phyloP scores from a whole-genome alignment of 257 asterid species.

The Gardenia jasminoides region DNA sequence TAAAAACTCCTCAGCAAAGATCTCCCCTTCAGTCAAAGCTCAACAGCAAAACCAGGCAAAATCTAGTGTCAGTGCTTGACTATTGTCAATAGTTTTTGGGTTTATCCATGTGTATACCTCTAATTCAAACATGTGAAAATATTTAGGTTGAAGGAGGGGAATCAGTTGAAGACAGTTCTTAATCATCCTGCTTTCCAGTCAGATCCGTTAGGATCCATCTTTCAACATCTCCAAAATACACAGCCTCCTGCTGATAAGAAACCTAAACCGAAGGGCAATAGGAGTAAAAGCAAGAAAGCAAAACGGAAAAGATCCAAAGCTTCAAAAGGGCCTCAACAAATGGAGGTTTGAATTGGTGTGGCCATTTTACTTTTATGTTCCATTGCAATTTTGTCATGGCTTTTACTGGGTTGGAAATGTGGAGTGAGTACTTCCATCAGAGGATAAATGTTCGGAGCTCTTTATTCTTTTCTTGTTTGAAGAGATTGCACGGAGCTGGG shows the following conservation, averaged over 20 bases:
- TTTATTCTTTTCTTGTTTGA: neutral
- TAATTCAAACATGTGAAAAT: neutral
- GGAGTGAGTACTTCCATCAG: neutral
- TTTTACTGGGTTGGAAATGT: neutral
- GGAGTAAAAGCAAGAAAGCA: constrained; percentile 38
- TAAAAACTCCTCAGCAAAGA: constrained; percentile 37
- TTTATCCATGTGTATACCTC: constrained; percentile 1
- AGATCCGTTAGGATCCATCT: constrained; percentile 69
- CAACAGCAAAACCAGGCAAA: constrained; percentile 59
- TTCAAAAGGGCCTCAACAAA: constrained; percentile 34
- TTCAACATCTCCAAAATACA: constrained; percentile 67
- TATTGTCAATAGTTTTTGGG: neutral
- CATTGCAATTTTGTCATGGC: neutral
- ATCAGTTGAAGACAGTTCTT: constrained; percentile 56
- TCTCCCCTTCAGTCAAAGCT: constrained; percentile 47
- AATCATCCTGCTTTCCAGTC: constrained; percentile 58
- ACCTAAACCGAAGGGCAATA: constrained; percentile 45
- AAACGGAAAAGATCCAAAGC: constrained; percentile 49
- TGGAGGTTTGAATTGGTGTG: constrained; percentile 43
- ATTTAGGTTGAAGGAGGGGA: constrained; percentile 67
- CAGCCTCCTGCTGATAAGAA: constrained; percentile 56
- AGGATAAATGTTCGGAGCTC: neutral
- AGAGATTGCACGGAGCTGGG: neutral
- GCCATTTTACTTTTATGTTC: neutral
- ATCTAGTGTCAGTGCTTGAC: constrained; percentile 52